Evolutionary conservation across 352 stramenopile species (phyloP).

Genomic region (Globisporangium orthogonon): DNA sequence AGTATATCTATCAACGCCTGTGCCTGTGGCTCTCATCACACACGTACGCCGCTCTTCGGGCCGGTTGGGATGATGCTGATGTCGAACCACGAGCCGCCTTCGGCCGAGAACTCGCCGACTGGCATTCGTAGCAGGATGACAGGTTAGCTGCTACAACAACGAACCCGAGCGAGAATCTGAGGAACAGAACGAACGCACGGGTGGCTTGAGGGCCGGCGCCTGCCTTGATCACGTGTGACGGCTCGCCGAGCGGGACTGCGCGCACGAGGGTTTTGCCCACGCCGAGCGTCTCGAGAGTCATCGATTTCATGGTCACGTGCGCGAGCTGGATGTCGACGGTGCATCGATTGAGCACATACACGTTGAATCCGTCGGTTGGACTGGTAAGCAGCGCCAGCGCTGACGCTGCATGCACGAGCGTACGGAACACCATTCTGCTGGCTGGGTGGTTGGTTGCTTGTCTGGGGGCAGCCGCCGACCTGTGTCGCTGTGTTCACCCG

Average conservation of each 20-base stretch:
- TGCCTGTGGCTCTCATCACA: not conserved
- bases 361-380: conserved; percentile 23
- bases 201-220: conserved; percentile 41
- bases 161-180: not conserved
- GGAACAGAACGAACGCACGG: conserved; percentile 20
- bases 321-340: conserved; percentile 31
- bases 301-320: conserved; percentile 23
- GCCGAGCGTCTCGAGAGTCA: conserved; percentile 19
- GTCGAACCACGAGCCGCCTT: conserved; percentile 55
- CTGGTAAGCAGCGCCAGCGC: conserved; percentile 24
- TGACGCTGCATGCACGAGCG: conserved; percentile 12
- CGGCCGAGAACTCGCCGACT: conserved; percentile 64
- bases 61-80: conserved; percentile 78
- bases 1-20: not conserved
- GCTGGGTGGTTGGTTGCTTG: not conserved
- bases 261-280: conserved; percentile 30
- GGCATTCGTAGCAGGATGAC: not conserved
- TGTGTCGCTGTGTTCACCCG: too few relatives aligned
- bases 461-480: too few relatives aligned
- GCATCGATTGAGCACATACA: conserved; percentile 59
- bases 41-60: conserved; percentile 48
- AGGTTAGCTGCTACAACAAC: not conserved
- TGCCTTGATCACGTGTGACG: conserved; percentile 47
- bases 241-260: conserved; percentile 18
- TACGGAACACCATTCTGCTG: conserved; percentile 29